Evolutionary conservation across 1,284 basidiomycete species (phyloP).

Genomic region (Cutaneotrichosporon spelunceum): DNA sequence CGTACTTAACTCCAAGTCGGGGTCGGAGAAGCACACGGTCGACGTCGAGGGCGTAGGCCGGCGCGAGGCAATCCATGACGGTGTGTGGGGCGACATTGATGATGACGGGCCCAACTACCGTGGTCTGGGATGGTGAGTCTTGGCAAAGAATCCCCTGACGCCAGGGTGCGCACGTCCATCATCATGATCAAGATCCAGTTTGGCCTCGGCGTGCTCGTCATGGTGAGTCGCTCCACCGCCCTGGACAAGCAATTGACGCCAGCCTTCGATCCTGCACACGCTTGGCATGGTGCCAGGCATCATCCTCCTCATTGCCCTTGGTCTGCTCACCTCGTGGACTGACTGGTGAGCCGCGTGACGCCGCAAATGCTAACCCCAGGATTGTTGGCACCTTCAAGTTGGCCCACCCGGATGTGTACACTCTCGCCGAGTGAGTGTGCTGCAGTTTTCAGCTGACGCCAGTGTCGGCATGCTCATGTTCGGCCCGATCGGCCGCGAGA

Average conservation of each 20-base stretch:
- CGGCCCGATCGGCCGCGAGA: slow-evolving; percentile 29
- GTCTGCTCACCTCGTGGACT: slow-evolving; percentile 32
- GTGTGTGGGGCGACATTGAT: slow-evolving; percentile 43
- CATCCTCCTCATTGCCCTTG: slow-evolving; percentile 32
- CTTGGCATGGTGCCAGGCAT: slow-evolving; percentile 37
- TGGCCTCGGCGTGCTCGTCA: slow-evolving; percentile 41
- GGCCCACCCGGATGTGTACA: slow-evolving; percentile 19
- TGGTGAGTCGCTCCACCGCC: slow-evolving; percentile 12
- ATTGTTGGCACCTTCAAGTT: slow-evolving; percentile 27
- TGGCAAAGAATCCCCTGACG: neutral
- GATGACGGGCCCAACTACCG: slow-evolving; percentile 45
- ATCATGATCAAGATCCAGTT: slow-evolving; percentile 45
- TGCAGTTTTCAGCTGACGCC: neutral
- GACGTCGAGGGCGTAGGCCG: neutral
- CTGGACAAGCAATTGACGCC: neutral
- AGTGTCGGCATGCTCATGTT: slow-evolving; percentile 25
- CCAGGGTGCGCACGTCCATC: slow-evolving; percentile 36
- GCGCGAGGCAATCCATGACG: slow-evolving; percentile 25
- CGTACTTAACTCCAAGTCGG: slow-evolving; percentile 1
- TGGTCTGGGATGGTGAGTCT: slow-evolving; percentile 36
- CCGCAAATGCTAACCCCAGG: neutral
- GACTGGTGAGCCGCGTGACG: neutral
- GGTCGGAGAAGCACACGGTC: neutral
- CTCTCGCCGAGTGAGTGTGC: slow-evolving; percentile 8
- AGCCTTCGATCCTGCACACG: slow-evolving; percentile 31